Evolutionary conservation across 1,139 yeast genomes (phyloP), one percentile per base, ranked within the genome.

Genomic region (Yueomyces sp.): DNA sequence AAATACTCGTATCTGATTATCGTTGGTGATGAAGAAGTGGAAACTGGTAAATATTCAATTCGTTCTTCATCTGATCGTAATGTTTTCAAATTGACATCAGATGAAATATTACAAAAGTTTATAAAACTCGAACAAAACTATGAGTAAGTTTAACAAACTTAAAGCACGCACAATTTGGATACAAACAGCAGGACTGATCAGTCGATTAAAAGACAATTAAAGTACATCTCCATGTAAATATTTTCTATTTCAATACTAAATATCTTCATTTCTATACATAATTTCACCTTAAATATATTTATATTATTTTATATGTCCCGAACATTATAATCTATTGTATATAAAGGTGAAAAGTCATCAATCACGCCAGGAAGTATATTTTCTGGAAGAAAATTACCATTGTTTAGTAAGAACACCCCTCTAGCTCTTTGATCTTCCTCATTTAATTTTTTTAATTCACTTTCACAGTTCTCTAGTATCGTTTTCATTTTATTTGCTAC

Each of bases 11-110:
- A 76, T 57, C 75, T 91, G 40, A 66, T 89, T 32, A 74, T 87
- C 66, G 73, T 91, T 40, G 99, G 99, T 30, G 96, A 87, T 55
- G 76, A 77, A 53, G 99, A 91, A 58, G 66, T 82, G 6, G 76
- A 72, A 43, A 65, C 66, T 38, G 73, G 75, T 0, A 75, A 75
- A 1, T 69, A 81, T 29, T 80, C 94, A 2, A 73, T 91, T 4
- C 73, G 96, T 55, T 64, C 77, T 25, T 68, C 87, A 39, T 77
- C 71, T 38, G 70, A 68, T 48, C 69, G 79, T 48, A 70, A 68
- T 46, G 64, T 80, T 9, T 62, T 63, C 39, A 67, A 64, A 43
- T 48, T 78, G 51, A 62, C 68, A 1, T 56, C 67, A 2, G 69
- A 69, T 3, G 77, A 77, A 44, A 70, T 77, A 9, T 68, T 70